Base-by-base conservation (phyloP, 352 stramenopile species). In the Globisporangium alternatum region DNA sequence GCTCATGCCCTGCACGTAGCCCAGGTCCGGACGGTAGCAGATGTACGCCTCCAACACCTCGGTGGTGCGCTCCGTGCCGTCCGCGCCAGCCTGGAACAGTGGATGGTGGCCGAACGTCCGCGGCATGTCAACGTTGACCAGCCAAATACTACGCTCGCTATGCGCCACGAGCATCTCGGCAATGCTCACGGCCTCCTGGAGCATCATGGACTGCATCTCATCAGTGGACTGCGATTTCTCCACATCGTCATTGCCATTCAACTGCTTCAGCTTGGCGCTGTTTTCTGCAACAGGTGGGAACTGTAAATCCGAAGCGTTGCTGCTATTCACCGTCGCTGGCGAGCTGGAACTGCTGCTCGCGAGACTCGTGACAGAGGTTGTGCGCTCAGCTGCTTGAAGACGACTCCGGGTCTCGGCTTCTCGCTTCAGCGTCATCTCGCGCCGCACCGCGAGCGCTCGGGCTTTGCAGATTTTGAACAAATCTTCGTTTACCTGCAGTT, bases 1-100 rank as follows among this genome's bases (percentile, higher is more conserved):
- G 67, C 85, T 94, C 87, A 95, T 95, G 35, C 87, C 87, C 66
- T 95, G 87, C 12, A 95, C 85, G 61, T 95, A 95, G 9, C 87
- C 87, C 19, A 95, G 66, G 51, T 95, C 87, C 1, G 87, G 87
- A 1, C 87, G 83, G 55, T 95, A 95, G 72, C 87, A 95, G 33
- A 88, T 91, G 66, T 95, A 95, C 7, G 87, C 85, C 57, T 94
- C 85, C 15, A 95, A 74, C 30, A 95, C 87, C 56, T 93, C 80
- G 13, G 83, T 88, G 28, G 86, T 93, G 10, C 81, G 81, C 52
- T 80, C 77, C 3, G 81, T 89, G 9, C 86, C 86, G 30, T 90
- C 83, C 0, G 81, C 86, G 19, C 86, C 86, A 49, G 76, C 61
- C 51, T 93, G 80, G 64, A 95, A 95, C 25, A 93, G 68, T 19